Base-by-base conservation (phyloP, 2,329 filamentous ascomycete genomes). In the Trichoderma sp. region DNA sequence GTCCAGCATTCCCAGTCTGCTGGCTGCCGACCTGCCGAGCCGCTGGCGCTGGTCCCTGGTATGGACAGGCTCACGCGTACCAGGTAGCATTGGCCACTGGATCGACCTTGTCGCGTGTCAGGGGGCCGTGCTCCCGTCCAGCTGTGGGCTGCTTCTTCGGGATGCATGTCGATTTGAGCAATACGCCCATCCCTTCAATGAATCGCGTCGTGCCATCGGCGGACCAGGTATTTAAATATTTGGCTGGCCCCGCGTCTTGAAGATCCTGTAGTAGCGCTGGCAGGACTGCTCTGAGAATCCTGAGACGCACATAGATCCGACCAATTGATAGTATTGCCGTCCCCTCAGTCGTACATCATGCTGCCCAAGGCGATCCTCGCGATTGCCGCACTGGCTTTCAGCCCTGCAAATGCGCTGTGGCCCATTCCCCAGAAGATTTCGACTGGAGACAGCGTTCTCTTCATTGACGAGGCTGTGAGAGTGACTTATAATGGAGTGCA, bases 401-500 rank as follows among this genome's bases (percentile, higher is more conserved):
- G 78, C 19, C 81, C 82, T 13, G 84, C 78, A 68, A 73, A 80
- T 21, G 87, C 87, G 21, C 77, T 89, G 71, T 90, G 88, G 88
- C 88, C 88, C n/a, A 80, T 83, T 24, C 88, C 88, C 2, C 79
- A 81, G 66, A 82, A 80, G 56, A 81, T 86, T 68, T 82, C 81
- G 61, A 86, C 83, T 19, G 88, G 88, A 68, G 82, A 82, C 72
- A 80, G 81, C 13, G 80, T 83, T 43, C 77, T 89, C 71, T 87
- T 85, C 78, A 85, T 90, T 74, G 80, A 82, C 70, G 78, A 84
- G 70, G 79, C 80, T 71, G 77, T 89, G 68, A 74, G 80, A 11
- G 80, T 89, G 70, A 87, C 84, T 47, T 89, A 89, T 76, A 89
- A 90, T 79, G 85, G 86, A 74, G 33, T 31, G 10, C 69, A 35